Evolutionary conservation across 2,329 filamentous ascomycete species (phyloP).

Genomic region (Aureobasidium lini): DNA sequence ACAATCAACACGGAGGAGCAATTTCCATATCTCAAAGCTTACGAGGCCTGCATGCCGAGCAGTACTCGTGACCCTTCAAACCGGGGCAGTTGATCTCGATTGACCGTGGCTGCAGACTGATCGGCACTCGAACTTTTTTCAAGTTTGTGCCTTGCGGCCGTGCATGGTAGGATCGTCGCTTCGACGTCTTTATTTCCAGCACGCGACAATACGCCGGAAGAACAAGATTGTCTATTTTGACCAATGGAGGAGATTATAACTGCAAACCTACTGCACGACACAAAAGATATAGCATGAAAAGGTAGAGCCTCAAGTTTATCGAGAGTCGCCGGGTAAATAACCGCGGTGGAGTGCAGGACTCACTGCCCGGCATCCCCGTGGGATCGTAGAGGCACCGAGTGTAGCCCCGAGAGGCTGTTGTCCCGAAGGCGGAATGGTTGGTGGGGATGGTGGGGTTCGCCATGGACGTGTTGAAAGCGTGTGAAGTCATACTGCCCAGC

Average conservation of each 20-base stretch:
- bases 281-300: neutral
- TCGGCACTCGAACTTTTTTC: conserved; percentile 7
- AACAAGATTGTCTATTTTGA: neutral
- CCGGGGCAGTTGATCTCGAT: conserved; percentile 1
- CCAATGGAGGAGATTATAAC: neutral
- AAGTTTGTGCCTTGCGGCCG: conserved; percentile 7
- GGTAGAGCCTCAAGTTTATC: neutral
- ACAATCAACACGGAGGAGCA: neutral
- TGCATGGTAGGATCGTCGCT: conserved; percentile 6
- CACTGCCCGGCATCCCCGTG: neutral
- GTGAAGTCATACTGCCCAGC: conserved; percentile 11
- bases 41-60: conserved; percentile 8
- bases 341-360: neutral
- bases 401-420: neutral
- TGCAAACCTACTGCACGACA: neutral
- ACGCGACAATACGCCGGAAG: conserved; percentile 1
- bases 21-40: neutral
- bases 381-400: neutral
- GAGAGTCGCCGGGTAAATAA: neutral
- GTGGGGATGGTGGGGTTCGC: conserved; percentile 10
- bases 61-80: neutral
- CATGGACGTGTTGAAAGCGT: neutral
- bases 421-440: neutral
- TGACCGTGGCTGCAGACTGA: neutral
- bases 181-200: conserved; percentile 3